Evolutionary conservation across 1,139 yeast genomes (phyloP).

Genomic region (Meyerozyma sp.): DNA sequence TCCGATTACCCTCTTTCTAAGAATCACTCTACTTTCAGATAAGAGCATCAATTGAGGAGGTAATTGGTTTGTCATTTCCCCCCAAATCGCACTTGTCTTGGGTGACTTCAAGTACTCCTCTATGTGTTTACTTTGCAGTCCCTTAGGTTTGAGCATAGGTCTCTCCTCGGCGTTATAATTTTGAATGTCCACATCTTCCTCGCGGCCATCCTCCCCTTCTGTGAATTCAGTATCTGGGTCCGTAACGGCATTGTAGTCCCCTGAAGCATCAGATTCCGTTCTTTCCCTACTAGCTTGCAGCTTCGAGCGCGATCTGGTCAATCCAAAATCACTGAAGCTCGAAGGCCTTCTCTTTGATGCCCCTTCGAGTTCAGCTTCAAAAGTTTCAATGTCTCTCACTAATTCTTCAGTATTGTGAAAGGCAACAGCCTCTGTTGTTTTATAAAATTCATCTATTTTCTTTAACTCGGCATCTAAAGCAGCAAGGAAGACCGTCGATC

Average conservation of each 20-base stretch:
- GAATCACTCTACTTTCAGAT: constrained; percentile 43
- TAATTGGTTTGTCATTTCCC: constrained; percentile 16
- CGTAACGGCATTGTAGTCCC: constrained; percentile 14
- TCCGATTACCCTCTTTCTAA: constrained; percentile 52
- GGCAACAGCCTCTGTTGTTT: constrained; percentile 44
- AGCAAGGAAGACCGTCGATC: constrained; percentile 39
- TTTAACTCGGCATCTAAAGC: constrained; percentile 52
- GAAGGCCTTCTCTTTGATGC: not conserved
- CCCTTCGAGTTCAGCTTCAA: constrained; percentile 28
- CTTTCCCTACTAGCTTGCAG: constrained; percentile 10
- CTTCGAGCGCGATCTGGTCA: constrained; percentile 3
- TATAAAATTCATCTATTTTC: constrained; percentile 59
- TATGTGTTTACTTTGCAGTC: constrained; percentile 26
- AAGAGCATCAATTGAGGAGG: constrained; percentile 40
- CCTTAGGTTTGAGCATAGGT: constrained; percentile 4
- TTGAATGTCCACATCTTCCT: constrained; percentile 19
- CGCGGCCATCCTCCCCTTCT: constrained; percentile 25
- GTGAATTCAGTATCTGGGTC: constrained; percentile 32
- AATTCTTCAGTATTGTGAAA: constrained; percentile 47
- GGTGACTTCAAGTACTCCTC: constrained; percentile 38
- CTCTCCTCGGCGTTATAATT: constrained; percentile 10
- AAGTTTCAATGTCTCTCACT: constrained; percentile 44
- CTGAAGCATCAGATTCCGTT: constrained; percentile 14
- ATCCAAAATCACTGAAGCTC: constrained; percentile 6
- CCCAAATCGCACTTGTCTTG: constrained; percentile 33